Evolutionary conservation across 768 basidiomycete genomes (phyloP).

Genomic region (Lyophyllum shimeji): DNA sequence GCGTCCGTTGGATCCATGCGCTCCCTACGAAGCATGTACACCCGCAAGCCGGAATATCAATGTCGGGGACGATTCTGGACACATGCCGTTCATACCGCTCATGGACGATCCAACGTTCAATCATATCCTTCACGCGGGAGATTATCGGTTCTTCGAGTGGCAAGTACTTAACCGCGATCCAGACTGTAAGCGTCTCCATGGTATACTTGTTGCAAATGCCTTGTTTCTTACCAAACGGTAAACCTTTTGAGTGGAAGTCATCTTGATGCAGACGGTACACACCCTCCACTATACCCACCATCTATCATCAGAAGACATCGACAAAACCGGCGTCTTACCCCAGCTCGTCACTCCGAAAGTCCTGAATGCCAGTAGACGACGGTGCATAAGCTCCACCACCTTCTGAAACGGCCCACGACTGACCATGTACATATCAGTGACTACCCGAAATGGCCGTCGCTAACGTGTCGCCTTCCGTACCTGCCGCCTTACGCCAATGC

Average conservation of each 20-base stretch:
- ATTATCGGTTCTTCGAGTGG: conserved; percentile 54
- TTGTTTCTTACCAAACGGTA: background rate
- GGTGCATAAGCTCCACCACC: conserved; percentile 11
- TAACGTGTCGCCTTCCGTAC: conserved; percentile 6
- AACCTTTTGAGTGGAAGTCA: conserved; percentile 40
- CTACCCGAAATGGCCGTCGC: conserved; percentile 30
- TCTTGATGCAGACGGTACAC: conserved; percentile 47
- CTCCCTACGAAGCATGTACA: conserved; percentile 58
- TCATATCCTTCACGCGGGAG: conserved; percentile 31
- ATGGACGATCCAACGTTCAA: conserved; percentile 60
- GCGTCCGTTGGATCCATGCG: conserved; percentile 22
- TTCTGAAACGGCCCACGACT: background rate
- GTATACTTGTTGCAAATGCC: background rate
- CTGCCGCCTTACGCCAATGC: conserved; percentile 6
- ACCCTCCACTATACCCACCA: conserved; percentile 37
- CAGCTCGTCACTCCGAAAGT: conserved; percentile 30
- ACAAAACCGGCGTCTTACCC: conserved; percentile 48
- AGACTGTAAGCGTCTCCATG: conserved; percentile 30
- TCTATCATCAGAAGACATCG: conserved; percentile 45
- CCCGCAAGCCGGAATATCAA: conserved; percentile 46
- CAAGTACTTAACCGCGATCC: conserved; percentile 32
- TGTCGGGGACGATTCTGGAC: conserved; percentile 56
- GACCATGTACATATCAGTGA: conserved; percentile 22
- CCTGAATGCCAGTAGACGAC: conserved; percentile 19
- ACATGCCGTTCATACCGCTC: conserved; percentile 61